These are phyloP conservation scores for Microcyclosporella mali DNA, from an alignment of 2,329 filamentous ascomycete genomes.

Conservation along the genomic window DNA sequence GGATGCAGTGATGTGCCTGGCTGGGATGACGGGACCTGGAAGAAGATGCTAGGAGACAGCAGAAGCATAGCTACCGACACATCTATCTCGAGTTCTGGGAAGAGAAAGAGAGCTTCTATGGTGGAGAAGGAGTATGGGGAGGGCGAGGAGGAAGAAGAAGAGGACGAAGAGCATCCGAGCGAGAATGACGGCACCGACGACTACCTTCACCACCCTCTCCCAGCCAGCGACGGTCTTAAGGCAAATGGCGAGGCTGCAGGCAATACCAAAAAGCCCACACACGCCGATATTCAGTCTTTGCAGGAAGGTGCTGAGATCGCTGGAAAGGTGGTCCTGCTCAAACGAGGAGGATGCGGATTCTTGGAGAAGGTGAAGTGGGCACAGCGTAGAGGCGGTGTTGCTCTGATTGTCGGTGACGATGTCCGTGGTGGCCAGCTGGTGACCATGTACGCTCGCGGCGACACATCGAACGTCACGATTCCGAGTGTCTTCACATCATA, in stretches of 20 bases:
- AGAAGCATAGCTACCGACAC: slow-evolving; percentile 11
- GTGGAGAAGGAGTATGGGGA: slow-evolving; percentile 3
- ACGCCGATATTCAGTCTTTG: slow-evolving; percentile 85
- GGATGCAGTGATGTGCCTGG: slow-evolving; percentile 92
- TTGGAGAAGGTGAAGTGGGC: slow-evolving; percentile 97
- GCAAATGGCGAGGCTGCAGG: slow-evolving; percentile 30
- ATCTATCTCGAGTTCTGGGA: slow-evolving; percentile 17
- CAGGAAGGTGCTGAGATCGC: slow-evolving; percentile 89
- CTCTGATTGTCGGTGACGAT: slow-evolving; percentile 90
- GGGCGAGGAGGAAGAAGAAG: slow-evolving; percentile 6
- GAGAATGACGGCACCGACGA: slow-evolving; percentile 77
- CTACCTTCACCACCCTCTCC: slow-evolving; percentile 61
- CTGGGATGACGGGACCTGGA: slow-evolving; percentile 59
- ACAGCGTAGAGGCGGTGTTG: slow-evolving; percentile 80
- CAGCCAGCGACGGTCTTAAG: slow-evolving; percentile 38
- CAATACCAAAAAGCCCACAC: slow-evolving; percentile 38
- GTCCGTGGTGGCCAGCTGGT: slow-evolving; percentile 81
- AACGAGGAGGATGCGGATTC: slow-evolving; percentile 90
- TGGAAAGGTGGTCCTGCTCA: slow-evolving; percentile 86
- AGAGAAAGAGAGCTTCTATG: slow-evolving; percentile 20
- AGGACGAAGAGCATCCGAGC: slow-evolving; percentile 46
- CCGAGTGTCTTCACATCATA: slow-evolving; percentile 91
- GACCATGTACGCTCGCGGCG: slow-evolving; percentile 96
- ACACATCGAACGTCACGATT: slow-evolving; percentile 91
- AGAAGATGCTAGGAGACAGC: slow-evolving; percentile 16